phyloP scores from a whole-genome alignment of 495 filamentous ascomycete species.

The Podospora australis region DNA sequence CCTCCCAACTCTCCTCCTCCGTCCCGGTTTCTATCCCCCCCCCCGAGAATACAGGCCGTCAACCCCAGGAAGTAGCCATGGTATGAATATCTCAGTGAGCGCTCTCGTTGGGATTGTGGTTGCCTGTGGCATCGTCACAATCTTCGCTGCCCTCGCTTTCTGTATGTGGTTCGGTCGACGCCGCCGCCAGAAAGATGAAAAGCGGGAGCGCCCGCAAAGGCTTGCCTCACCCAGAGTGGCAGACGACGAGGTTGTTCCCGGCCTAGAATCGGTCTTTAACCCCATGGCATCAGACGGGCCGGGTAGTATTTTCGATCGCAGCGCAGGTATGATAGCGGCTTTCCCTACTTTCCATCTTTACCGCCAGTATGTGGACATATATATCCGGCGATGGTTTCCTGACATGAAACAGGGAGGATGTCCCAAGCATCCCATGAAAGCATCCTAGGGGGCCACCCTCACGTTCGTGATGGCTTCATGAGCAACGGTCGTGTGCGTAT shows the following conservation, averaged over 20 bases:
- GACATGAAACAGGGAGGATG: slow-evolving; percentile 8
- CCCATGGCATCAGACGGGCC: slow-evolving; percentile 10
- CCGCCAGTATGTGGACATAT: too few relatives aligned
- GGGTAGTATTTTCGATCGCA: slow-evolving; percentile 13
- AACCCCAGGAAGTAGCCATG: slow-evolving; percentile 2
- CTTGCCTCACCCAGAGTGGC: neutral
- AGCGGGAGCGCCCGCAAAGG: neutral
- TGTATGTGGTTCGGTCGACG: slow-evolving; percentile 15
- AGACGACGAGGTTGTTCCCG: slow-evolving; percentile 6
- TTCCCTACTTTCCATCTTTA: neutral
- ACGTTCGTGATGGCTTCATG: neutral
- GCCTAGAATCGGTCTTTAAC: slow-evolving; percentile 11
- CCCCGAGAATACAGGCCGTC: too few relatives aligned
- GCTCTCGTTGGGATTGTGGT: slow-evolving; percentile 18
- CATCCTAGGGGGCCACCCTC: neutral
- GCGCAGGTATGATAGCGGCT: slow-evolving; percentile 3
- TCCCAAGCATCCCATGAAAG: slow-evolving; percentile 4
- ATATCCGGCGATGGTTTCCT: too few relatives aligned
- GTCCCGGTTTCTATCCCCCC: neutral
- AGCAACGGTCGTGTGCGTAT: neutral
- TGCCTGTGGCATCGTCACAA: slow-evolving; percentile 8
- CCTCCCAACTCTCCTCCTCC: neutral
- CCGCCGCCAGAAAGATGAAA: slow-evolving; percentile 6
- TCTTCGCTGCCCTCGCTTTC: slow-evolving; percentile 7
- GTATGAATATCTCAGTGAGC: slow-evolving; percentile 12